Conservation (phyloP, 2,329 filamentous ascomycete species). For the Nigrospora osmanthi region DNA sequence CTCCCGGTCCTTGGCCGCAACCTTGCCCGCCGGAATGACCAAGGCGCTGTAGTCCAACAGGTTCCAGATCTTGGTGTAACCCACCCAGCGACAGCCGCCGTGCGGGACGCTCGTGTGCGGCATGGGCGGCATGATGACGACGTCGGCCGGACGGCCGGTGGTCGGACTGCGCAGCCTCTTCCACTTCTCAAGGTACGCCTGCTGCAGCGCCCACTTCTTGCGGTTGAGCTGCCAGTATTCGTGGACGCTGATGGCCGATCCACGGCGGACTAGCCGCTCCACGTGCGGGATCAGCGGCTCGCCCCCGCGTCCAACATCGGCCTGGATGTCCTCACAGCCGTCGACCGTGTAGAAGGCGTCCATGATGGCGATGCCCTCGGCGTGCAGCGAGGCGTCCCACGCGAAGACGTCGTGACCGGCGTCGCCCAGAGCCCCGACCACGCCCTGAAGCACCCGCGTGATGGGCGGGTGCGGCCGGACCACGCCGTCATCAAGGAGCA, state of each 20-base stretch:
- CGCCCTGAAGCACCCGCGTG: constrained; percentile 31
- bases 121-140: background rate
- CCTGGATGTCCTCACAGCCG: constrained; percentile 54
- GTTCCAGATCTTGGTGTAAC: constrained; percentile 57
- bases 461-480: constrained; percentile 48
- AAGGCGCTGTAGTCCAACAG: constrained; percentile 53
- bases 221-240: constrained; percentile 62
- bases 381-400: constrained; percentile 44
- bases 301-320: constrained; percentile 34
- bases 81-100: constrained; percentile 28
- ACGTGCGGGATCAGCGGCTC: constrained; percentile 45
- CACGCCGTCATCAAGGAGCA: constrained; percentile 26
- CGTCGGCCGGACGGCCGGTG: constrained; percentile 27
- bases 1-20: constrained; percentile 30
- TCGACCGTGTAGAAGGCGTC: constrained; percentile 56
- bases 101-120: background rate
- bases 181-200: constrained; percentile 54
- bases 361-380: constrained; percentile 49
- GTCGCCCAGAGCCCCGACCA: constrained; percentile 26
- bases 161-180: constrained; percentile 29
- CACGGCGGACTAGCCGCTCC: constrained; percentile 36
- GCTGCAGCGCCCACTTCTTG: constrained; percentile 43
- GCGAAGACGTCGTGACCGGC: constrained; percentile 46
- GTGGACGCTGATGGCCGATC: constrained; percentile 49
- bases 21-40: constrained; percentile 44